Conservation (phyloP, 352 stramenopile genomes). For the Elongisporangium anandrum region DNA sequence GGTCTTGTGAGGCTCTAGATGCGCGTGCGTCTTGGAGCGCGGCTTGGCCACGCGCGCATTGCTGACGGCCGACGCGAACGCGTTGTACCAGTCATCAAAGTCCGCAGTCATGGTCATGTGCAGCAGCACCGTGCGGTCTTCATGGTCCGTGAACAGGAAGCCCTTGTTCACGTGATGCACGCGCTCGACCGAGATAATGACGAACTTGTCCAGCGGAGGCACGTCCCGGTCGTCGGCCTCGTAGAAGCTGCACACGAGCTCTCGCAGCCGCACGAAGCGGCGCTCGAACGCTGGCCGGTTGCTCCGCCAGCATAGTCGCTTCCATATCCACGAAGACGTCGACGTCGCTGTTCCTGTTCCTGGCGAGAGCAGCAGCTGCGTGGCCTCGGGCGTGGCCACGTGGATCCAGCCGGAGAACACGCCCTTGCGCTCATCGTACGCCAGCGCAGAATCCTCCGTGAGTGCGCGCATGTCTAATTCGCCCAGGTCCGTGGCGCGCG, state of each 20-base stretch:
- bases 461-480: slow-evolving; percentile 22
- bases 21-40: neutral
- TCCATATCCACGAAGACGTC: neutral
- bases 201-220: slow-evolving; percentile 18
- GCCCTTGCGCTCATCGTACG: slow-evolving; percentile 12
- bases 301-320: neutral
- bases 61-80: slow-evolving; percentile 29
- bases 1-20: neutral
- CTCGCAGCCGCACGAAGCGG: slow-evolving; percentile 32
- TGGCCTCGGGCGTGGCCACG: slow-evolving; percentile 11
- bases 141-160: slow-evolving; percentile 40
- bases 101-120: slow-evolving; percentile 31
- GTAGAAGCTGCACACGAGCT: slow-evolving; percentile 43
- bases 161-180: slow-evolving; percentile 45
- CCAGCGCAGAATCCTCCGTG: slow-evolving; percentile 11
- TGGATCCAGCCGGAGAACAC: slow-evolving; percentile 37
- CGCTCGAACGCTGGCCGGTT: slow-evolving; percentile 14
- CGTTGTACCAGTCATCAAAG: slow-evolving; percentile 45
- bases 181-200: slow-evolving; percentile 35
- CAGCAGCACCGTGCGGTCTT: slow-evolving; percentile 29
- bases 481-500: slow-evolving; percentile 22
- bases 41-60: slow-evolving; percentile 31
- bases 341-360: neutral
- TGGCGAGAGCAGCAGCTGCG: neutral
- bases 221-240: slow-evolving; percentile 11